phyloP scores from a whole-genome alignment of 768 basidiomycete genomes.

The Suillus fuscotomentosus region DNA sequence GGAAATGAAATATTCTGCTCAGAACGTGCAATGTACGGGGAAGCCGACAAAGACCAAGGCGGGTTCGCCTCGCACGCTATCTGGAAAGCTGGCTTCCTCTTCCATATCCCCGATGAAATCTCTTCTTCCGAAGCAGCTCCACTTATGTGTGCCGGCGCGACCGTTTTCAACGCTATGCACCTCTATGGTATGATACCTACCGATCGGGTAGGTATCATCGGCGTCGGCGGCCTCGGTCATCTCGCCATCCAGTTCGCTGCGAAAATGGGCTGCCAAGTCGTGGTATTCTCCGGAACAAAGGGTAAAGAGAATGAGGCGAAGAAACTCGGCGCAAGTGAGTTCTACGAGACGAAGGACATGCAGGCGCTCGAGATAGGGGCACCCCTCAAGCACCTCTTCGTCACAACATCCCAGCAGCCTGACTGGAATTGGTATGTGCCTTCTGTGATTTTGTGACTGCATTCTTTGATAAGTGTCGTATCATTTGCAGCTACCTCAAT shows the following conservation, averaged over 20 bases:
- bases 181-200: slow-evolving; percentile 24
- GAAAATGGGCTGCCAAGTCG: slow-evolving; percentile 39
- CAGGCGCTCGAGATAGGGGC: slow-evolving; percentile 25
- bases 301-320: slow-evolving; percentile 32
- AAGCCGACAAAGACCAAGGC: slow-evolving; percentile 28
- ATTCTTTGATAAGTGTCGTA: background rate
- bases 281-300: slow-evolving; percentile 33
- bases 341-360: slow-evolving; percentile 28
- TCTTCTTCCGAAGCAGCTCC: slow-evolving; percentile 31
- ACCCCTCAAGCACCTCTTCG: slow-evolving; percentile 28
- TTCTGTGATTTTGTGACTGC: background rate
- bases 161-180: slow-evolving; percentile 30
- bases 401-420: slow-evolving; percentile 28
- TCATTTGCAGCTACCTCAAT: slow-evolving; percentile 20
- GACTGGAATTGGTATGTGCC: slow-evolving; percentile 27
- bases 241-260: slow-evolving; percentile 37
- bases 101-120: slow-evolving; percentile 32
- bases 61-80: slow-evolving; percentile 36
- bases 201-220: slow-evolving; percentile 34
- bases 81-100: slow-evolving; percentile 33
- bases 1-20: slow-evolving; percentile 31
- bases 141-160: slow-evolving; percentile 36
- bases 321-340: slow-evolving; percentile 34
- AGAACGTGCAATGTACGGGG: slow-evolving; percentile 24
- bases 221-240: slow-evolving; percentile 37